phyloP scores from a whole-genome alignment of 306 rosid species.

The Vigna mungo region DNA sequence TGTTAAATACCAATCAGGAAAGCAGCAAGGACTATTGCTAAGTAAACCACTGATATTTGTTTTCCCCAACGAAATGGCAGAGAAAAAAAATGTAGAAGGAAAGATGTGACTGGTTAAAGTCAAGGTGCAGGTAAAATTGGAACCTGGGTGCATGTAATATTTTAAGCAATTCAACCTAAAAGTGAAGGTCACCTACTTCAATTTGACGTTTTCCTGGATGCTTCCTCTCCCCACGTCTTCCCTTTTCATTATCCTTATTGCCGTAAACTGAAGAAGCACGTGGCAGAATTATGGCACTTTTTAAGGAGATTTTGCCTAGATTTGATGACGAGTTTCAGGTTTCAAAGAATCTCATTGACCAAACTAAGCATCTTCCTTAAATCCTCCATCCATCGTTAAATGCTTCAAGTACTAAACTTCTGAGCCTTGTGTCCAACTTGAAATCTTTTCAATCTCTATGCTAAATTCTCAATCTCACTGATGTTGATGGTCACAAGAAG shows the following conservation, averaged over 20 bases:
- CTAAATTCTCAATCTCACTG: constrained; percentile 57
- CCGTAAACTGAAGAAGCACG: constrained; percentile 55
- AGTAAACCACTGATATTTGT: no score
- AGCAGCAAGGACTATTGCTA: no score
- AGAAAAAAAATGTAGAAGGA: no score
- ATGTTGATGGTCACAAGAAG: constrained; percentile 47
- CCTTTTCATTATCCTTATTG: constrained; percentile 35
- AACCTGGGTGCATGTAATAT: no score
- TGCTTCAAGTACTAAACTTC: constrained; percentile 49
- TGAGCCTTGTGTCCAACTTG: constrained; percentile 50
- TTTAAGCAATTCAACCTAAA: no score
- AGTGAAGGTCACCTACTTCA: no score
- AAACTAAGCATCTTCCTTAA: constrained; percentile 52
- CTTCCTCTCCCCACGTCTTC: constrained; percentile 68
- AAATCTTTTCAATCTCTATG: constrained; percentile 74
- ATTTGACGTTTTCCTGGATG: constrained; percentile 41
- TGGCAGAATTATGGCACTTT: constrained; percentile 67
- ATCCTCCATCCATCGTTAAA: constrained; percentile 60
- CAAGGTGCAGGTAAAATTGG: no score
- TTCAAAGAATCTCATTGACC: constrained; percentile 59
- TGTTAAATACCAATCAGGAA: no score
- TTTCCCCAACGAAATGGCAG: no score
- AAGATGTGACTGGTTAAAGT: no score
- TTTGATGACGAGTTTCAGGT: constrained; percentile 51
- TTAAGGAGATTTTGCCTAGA: constrained; percentile 74